Evolutionary conservation across 352 stramenopile genomes (phyloP), one percentile per base, ranked within the genome.

Genomic region (Phytophthora ohioensis): DNA sequence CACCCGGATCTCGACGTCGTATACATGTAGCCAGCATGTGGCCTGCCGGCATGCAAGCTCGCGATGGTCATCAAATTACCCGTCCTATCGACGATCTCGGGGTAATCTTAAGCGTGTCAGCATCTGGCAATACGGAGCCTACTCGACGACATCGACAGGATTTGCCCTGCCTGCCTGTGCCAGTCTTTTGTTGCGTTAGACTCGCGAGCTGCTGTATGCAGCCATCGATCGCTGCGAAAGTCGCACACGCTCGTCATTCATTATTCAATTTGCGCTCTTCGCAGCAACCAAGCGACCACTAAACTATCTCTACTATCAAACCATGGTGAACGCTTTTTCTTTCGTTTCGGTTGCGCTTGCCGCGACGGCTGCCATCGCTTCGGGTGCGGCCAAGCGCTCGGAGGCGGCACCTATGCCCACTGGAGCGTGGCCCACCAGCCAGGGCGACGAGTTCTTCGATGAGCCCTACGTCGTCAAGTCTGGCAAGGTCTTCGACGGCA

Each of bases 401-500:
- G 62, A 76, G 51, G 68, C 55, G 10, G 68, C 68, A 4, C 9
- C 48, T 10, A 76, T 76, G 68, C 68, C 68, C n/a, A 36, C 13
- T 3, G 68, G 68, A 2, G 15, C 49, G 21, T 76, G 68, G 62
- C 68, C 68, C 30, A 53, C 62, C 31, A 76, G 68, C 56, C 51
- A 71, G 36, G 68, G 68, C 5, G 34, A 70, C 54, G 68, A 71
- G 34, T 70, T 42, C 55, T 77, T 72, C 59, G 53, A 62, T 38
- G 70, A 73, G 34, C 65, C 74, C 2, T 72, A 76, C 52, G 64
- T 67, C 21, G 79, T 86, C 30, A 67, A 75, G 34, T 59, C 56
- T 0, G 79, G 73, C 17, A 68, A 73, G 17, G 64, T 70, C 11
- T 88, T 81, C 51, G 82, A 71, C 39, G 64, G 64, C 46, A 65